Percentiles rank a stretch among this genome's conserved stretches.
These are phyloP conservation scores for Saccharomyces mikatae DNA, from an alignment of 805 yeast species.

Conservation along the genomic window DNA sequence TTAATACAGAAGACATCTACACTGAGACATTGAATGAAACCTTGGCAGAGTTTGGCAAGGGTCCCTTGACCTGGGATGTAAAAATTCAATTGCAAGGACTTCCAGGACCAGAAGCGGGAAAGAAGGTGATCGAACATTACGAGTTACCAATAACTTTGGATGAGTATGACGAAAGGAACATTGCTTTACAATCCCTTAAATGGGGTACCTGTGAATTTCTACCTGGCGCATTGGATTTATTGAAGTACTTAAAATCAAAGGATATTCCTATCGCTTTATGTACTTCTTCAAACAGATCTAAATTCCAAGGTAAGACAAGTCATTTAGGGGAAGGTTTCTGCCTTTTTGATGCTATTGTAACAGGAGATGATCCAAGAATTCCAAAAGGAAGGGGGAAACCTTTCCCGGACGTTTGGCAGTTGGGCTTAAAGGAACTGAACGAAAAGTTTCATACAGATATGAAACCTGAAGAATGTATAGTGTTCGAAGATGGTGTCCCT, in stretches of 20 bases:
- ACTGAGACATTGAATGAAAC: conserved; percentile 68
- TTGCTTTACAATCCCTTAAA: conserved; percentile 39
- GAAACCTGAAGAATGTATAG: conserved; percentile 67
- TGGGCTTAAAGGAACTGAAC: conserved; percentile 69
- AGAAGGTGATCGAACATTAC: conserved; percentile 58
- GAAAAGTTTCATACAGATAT: conserved; percentile 41
- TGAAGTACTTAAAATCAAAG: conserved; percentile 42
- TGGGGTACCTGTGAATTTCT: conserved; percentile 64
- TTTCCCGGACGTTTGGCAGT: conserved; percentile 83
- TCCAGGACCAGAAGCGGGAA: conserved; percentile 73
- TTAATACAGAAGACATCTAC: conserved; percentile 88
- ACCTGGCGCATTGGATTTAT: conserved; percentile 77
- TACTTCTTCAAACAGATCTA: conserved; percentile 63
- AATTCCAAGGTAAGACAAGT: conserved; percentile 62
- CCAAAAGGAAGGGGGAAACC: conserved; percentile 90
- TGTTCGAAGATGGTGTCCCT: conserved; percentile 92
- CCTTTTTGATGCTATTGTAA: conserved; percentile 63
- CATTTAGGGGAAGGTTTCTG: conserved; percentile 60
- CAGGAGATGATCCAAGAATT: conserved; percentile 83
- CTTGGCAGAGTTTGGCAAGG: conserved; percentile 61
- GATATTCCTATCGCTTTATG: conserved; percentile 82
- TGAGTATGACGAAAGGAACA: conserved; percentile 47
- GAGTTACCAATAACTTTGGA: conserved; percentile 60
- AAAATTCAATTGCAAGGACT: conserved; percentile 83
- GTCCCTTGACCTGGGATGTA: conserved; percentile 83